These are phyloP conservation scores for Halenospora varia DNA, from an alignment of 495 filamentous ascomycete species.

Conservation along the genomic window DNA sequence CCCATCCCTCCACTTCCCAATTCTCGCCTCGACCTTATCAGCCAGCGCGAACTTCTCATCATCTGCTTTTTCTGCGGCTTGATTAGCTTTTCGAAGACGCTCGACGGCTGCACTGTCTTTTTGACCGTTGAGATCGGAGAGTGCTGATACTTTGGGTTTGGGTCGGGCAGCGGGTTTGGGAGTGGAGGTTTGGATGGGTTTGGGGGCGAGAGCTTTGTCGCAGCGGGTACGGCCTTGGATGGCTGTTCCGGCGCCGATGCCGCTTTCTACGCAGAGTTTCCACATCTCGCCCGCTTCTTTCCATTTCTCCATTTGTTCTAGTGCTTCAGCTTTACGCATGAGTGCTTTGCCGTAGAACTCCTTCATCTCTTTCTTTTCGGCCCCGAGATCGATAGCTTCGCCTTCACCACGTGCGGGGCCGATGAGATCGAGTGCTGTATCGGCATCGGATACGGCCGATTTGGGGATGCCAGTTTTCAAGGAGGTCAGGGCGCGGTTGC, in stretches of 20 bases:
- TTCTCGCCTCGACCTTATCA: slow-evolving; percentile 74
- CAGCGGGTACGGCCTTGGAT: slow-evolving; percentile 86
- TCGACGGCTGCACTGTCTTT: slow-evolving; percentile 61
- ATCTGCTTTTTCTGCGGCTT: slow-evolving; percentile 76
- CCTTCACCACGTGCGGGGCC: slow-evolving; percentile 71
- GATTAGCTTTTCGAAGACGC: slow-evolving; percentile 74
- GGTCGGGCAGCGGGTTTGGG: slow-evolving; percentile 31
- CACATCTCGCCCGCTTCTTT: slow-evolving; percentile 73
- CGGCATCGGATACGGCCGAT: slow-evolving; percentile 76
- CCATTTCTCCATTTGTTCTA: slow-evolving; percentile 96
- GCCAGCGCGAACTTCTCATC: slow-evolving; percentile 88
- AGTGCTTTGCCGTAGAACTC: slow-evolving; percentile 91
- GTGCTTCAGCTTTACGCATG: slow-evolving; percentile 88
- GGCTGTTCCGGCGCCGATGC: slow-evolving; percentile 76
- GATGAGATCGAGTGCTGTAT: slow-evolving; percentile 74
- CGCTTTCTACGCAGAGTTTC: slow-evolving; percentile 76
- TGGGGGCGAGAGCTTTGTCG: slow-evolving; percentile 73
- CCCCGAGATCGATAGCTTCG: slow-evolving; percentile 66
- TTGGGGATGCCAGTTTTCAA: slow-evolving; percentile 89
- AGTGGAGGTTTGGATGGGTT: slow-evolving; percentile 25
- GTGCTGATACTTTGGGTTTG: slow-evolving; percentile 40
- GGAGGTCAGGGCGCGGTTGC: slow-evolving; percentile 86
- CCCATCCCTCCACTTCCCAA: slow-evolving; percentile 76
- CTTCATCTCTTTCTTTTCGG: slow-evolving; percentile 74
- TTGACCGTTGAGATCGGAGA: slow-evolving; percentile 38